Evolutionary conservation across 805 yeast species (phyloP), one percentile per base, ranked within the genome.

Genomic region (Candida xiaguanensis): DNA sequence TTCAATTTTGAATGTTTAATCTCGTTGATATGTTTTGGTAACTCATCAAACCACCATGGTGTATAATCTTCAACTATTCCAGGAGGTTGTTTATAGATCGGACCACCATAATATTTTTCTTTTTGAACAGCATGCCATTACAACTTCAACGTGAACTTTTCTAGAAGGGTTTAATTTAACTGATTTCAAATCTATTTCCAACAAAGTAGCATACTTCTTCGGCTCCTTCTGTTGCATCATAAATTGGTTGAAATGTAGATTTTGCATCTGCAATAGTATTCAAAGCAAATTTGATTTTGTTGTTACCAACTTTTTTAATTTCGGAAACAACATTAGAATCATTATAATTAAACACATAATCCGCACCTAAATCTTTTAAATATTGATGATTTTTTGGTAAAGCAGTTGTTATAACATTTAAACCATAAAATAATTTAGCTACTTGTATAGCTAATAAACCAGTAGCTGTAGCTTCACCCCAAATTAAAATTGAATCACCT

Each of bases 401-500:
- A 4, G 61, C 55, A 5, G 63, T 58, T 25, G 63, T 42, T 15
- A 61, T 48, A n/a, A 61, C 62, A 20, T 51, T 54, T 30, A 61
- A 43, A 0, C 63, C 65, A 41, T 48, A 63, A 4, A 59, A 42
- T 15, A 47, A 23, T 38, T 58, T 58, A 23, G 66, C 67, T 20
- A 60, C 41, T 41, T 62, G 69, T 22, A 62, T 55, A 8, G 60
- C 65, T 8, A 52, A 30, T 12, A 51, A 41, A 12, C 67, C 67
- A 9, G 64, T 53, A n/a, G 63, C 58, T 31, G 63, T 59, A 4
- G 67, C 62, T 30, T 65, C 67, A 36, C 67, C 65, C 67, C 67
- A 63, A 35, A 63, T 53, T 43, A 63, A 49, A 34, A 63, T 45
- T 36, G 24, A 43, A 19, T 47, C 49, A 14, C 33, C 41, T 14